Evolutionary conservation across 2,329 filamentous ascomycete species (phyloP).

Genomic region (Claviceps humidiphila): DNA sequence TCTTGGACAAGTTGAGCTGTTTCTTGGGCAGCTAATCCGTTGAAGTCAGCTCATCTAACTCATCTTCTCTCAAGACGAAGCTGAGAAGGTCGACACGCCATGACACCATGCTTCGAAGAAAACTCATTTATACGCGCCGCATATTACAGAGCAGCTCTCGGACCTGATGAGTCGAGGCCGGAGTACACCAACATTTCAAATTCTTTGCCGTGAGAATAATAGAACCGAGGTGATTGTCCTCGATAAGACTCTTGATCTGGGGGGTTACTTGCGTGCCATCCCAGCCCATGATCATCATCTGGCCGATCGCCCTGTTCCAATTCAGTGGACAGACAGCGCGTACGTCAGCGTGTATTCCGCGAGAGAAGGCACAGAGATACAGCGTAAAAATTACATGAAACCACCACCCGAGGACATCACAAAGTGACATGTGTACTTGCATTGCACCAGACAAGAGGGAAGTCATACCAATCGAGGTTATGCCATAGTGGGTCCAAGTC

Average conservation of each 20-base stretch:
- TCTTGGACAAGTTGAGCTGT: slow-evolving; percentile 81
- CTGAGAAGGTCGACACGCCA: background rate
- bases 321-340: background rate
- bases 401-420: no score
- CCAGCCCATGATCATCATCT: slow-evolving; percentile 74
- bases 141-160: background rate
- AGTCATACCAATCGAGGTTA: slow-evolving; percentile 58
- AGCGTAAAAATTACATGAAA: background rate
- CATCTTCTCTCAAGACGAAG: background rate
- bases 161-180: background rate
- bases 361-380: background rate
- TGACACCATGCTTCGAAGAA: background rate
- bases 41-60: slow-evolving; percentile 14
- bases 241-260: slow-evolving; percentile 68
- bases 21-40: slow-evolving; percentile 65
- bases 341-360: slow-evolving; percentile 1
- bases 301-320: slow-evolving; percentile 51
- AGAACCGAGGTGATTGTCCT: slow-evolving; percentile 76
- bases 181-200: slow-evolving; percentile 53
- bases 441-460: background rate
- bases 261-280: slow-evolving; percentile 74
- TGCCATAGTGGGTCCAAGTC: slow-evolving; percentile 54
- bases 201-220: slow-evolving; percentile 78
- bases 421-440: background rate
- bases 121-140: background rate